A percentile compares a stretch with the other conserved stretches of the same genome.
Conservation (phyloP, 441 rosid genomes). For the Aleurites moluccanus region DNA sequence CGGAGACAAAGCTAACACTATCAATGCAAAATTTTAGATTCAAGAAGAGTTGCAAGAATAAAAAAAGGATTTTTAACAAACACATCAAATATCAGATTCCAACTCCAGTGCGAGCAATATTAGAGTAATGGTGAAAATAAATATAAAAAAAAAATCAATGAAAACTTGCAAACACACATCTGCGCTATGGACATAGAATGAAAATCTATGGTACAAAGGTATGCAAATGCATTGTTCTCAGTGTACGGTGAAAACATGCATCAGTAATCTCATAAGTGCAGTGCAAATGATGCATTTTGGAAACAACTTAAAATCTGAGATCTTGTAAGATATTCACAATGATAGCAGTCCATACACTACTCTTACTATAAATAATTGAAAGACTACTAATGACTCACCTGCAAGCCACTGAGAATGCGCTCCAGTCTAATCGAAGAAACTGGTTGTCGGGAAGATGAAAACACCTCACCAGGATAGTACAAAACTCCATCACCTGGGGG, state of each 20-base stretch:
- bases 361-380: slow-evolving; percentile 2
- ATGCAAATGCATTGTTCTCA: not conserved
- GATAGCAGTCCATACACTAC: not conserved
- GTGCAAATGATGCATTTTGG: not conserved
- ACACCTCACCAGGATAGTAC: slow-evolving; percentile 89
- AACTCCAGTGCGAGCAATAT: too few species aligned
- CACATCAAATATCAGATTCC: not conserved
- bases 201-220: too few species aligned
- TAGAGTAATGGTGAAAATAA: not conserved
- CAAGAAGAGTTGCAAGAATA: not conserved
- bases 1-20: not conserved
- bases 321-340: not conserved
- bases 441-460: slow-evolving; percentile 76
- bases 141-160: not conserved
- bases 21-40: not conserved
- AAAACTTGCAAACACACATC: not conserved
- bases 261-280: not conserved
- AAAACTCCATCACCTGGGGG: slow-evolving; percentile 96
- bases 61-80: not conserved
- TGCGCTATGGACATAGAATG: too few species aligned
- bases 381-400: slow-evolving; percentile 43
- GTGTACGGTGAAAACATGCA: not conserved
- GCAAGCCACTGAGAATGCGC: slow-evolving; percentile 90
- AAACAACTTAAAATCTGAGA: not conserved
- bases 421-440: slow-evolving; percentile 89